Base-by-base conservation (phyloP, 2,329 filamentous ascomycete genomes). In the Colletotrichum ledebouriae region DNA sequence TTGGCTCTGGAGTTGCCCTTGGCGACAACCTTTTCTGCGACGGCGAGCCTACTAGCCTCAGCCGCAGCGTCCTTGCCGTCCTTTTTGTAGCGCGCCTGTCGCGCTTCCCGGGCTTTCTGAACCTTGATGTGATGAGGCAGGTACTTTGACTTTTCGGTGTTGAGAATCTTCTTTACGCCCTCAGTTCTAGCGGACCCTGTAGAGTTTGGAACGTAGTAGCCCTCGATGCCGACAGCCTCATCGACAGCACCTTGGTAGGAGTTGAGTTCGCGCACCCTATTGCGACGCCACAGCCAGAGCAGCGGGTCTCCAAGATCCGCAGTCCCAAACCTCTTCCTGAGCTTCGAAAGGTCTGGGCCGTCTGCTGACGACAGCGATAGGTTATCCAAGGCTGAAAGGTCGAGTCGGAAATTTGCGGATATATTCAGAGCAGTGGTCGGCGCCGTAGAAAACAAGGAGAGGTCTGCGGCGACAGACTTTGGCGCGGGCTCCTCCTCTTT, bases 61-160 rank as follows among this genome's bases (percentile, higher is more conserved):
- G 89, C 88, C 29, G 92, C 91, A 4, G 90, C 86, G 72, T 92
- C 90, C 73, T 89, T 92, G 67, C 86, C 89, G 73, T 84, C 91
- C 82, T 85, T 88, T 82, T 86, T 92, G 76, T 79, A 88, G 50
- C 85, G 84, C n/a, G 90, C 91, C 78, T 98, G 92, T n/a, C 94
- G 92, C 78, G 96, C 94, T 78, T 98, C 94, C 59, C 94, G 89
- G 25, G 92, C 93, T 80, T 92, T 96, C 78, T 96, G 93, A 20
- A 99, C 94, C 76, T 97, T 97, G 81, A 99, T 96, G 72, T 97
- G 94, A 83, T 99, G 96, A 46, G 96, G 96, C 7, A 99, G 86
- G 77, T 99, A 99, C 77, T 98, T 97, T 33, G 94, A 97, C 83
- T 99, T 99, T 78, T 99, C 96, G 0, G 94, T 93, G 78, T 99